Conservation (phyloP, 305 asterid genomes). For the Salvia sclarea region DNA sequence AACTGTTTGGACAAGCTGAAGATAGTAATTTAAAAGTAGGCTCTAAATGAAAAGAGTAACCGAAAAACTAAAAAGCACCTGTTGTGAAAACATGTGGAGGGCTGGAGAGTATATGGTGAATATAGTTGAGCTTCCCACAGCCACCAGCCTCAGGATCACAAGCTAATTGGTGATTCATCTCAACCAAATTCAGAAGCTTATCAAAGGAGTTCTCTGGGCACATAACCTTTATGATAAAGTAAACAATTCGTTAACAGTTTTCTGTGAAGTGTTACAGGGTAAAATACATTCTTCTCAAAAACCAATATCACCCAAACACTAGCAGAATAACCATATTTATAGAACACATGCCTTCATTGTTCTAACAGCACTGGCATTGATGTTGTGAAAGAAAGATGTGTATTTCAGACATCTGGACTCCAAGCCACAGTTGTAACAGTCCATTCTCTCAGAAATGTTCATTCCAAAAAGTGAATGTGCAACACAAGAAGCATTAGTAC, state of each 20-base stretch:
- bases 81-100: conserved; percentile 88
- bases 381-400: conserved; percentile 81
- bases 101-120: conserved; percentile 78
- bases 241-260: conserved; percentile 7
- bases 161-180: conserved; percentile 87
- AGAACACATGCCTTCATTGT: conserved; percentile 69
- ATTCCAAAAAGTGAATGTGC: conserved; percentile 88
- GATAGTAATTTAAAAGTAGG: neutral
- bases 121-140: conserved; percentile 78
- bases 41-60: neutral
- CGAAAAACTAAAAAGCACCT: conserved; percentile 42
- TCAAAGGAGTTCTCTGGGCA: conserved; percentile 80
- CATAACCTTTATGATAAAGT: conserved; percentile 52
- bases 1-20: conserved; percentile 17
- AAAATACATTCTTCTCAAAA: conserved; percentile 13
- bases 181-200: conserved; percentile 78
- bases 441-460: conserved; percentile 83
- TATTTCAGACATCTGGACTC: conserved; percentile 83
- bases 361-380: conserved; percentile 91
- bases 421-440: conserved; percentile 72
- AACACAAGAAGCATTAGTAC: conserved; percentile 63
- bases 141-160: conserved; percentile 87
- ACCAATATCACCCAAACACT: conserved; percentile 14
- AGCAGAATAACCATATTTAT: neutral
- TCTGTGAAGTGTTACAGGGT: conserved; percentile 16